A percentile compares a stretch with the other conserved stretches of the same genome.
These are phyloP conservation scores for Botrytis hyacinthi DNA, from an alignment of 2,329 filamentous ascomycete genomes.

Conservation along the genomic window DNA sequence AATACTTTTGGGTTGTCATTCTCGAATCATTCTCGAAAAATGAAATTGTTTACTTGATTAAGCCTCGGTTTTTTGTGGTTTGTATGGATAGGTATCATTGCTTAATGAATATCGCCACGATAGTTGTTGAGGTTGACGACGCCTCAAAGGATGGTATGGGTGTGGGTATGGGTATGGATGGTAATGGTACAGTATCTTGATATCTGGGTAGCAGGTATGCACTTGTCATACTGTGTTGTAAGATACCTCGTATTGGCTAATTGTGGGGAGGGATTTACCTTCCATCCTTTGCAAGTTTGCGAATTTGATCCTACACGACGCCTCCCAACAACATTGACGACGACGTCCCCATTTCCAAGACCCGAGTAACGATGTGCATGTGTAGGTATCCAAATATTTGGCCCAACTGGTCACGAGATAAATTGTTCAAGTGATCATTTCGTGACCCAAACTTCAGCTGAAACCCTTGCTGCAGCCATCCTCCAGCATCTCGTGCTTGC, in stretches of 20 bases:
- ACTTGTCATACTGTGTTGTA: background rate
- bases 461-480: background rate
- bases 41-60: background rate
- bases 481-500: slow-evolving; percentile 1
- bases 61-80: background rate
- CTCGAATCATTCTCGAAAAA: background rate
- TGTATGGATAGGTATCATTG: background rate
- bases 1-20: background rate
- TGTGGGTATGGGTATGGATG: no score
- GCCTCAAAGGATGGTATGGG: background rate
- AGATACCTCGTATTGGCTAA: slow-evolving; percentile 6
- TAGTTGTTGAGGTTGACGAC: slow-evolving; percentile 1
- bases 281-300: background rate
- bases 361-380: background rate
- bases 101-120: background rate
- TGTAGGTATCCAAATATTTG: background rate
- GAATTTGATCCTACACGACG: background rate
- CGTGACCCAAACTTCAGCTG: slow-evolving; percentile 17
- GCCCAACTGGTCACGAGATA: background rate
- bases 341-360: background rate
- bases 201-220: background rate
- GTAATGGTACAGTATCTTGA: background rate
- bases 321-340: slow-evolving; percentile 1
- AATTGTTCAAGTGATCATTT: slow-evolving; percentile 16
- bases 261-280: background rate